phyloP scores from a whole-genome alignment of 306 rosid genomes.

The Inga oerstediana region DNA sequence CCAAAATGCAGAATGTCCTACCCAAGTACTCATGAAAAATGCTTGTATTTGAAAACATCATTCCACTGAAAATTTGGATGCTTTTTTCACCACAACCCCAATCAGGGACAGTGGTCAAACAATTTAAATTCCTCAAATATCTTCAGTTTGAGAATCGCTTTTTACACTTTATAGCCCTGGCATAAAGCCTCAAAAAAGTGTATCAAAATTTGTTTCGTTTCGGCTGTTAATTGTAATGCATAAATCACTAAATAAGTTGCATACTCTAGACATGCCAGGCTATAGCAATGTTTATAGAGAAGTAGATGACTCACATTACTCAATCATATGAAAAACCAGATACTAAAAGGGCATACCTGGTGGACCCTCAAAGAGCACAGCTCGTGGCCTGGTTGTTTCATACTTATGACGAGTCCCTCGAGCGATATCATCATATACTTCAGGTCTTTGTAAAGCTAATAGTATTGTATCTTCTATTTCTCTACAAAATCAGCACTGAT shows the following conservation, averaged over 20 bases:
- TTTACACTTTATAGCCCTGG: not conserved
- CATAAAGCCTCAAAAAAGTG: not conserved
- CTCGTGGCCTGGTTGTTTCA: constrained; percentile 91
- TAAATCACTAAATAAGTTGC: not conserved
- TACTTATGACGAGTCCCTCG: constrained; percentile 77
- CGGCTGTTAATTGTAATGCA: not conserved
- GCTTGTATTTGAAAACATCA: not conserved
- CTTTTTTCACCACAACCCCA: not conserved
- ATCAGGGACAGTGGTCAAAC: not conserved
- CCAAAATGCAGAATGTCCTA: not conserved
- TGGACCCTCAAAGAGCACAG: constrained; percentile 96
- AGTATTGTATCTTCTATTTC: constrained; percentile 86
- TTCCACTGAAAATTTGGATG: not conserved
- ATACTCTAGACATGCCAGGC: not conserved
- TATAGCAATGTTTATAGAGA: not conserved
- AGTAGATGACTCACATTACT: constrained; percentile 21
- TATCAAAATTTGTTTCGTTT: not conserved
- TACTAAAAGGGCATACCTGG: constrained; percentile 60
- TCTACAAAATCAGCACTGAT: constrained; percentile 45
- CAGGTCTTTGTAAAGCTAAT: constrained; percentile 83
- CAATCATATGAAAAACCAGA: not conserved
- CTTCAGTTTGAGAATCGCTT: not conserved
- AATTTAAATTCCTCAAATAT: not conserved
- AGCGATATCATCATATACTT: constrained; percentile 88
- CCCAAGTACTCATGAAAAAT: not conserved